Percentiles rank a stretch among this genome's conserved stretches.
phyloP scores from a whole-genome alignment of 148 eudicot species.

The Silene latifolia region DNA sequence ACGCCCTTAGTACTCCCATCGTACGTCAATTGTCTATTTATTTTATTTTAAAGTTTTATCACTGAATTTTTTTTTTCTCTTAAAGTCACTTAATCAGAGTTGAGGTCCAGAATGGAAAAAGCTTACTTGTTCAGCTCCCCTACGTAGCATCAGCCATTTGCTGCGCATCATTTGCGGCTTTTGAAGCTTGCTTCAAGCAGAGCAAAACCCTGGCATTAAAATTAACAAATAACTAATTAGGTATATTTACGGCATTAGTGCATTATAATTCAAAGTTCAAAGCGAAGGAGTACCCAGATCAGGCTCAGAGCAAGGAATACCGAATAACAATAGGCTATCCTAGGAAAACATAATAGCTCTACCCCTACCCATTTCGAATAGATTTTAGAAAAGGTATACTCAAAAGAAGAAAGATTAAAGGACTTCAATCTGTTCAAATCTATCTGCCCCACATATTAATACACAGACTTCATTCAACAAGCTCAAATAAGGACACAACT shows the following conservation, averaged over 20 bases:
- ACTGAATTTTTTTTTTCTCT: too few species aligned
- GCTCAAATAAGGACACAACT: background rate
- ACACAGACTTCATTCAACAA: background rate
- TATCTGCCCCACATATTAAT: background rate
- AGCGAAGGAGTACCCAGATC: background rate
- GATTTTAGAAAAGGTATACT: background rate
- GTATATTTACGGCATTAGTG: background rate
- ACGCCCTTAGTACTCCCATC: too few species aligned
- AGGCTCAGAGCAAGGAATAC: background rate
- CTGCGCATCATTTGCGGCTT: conserved; percentile 96
- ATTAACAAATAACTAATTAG: background rate
- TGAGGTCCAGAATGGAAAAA: background rate
- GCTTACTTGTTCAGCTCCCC: conserved; percentile 93
- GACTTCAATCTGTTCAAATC: background rate
- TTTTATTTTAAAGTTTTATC: too few species aligned
- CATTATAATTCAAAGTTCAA: background rate
- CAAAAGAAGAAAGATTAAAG: background rate
- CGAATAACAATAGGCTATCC: background rate
- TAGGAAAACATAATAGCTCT: background rate
- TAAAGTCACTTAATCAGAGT: too few species aligned
- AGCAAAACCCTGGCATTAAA: conserved; percentile 67
- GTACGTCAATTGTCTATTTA: too few species aligned
- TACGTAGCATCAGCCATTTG: conserved; percentile 89
- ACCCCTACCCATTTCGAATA: background rate
- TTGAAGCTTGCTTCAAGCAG: conserved; percentile 90